A percentile compares a stretch with the other conserved stretches of the same genome.
Conservation (phyloP, 2,329 filamentous ascomycete species). For the Fulvia fulva region DNA sequence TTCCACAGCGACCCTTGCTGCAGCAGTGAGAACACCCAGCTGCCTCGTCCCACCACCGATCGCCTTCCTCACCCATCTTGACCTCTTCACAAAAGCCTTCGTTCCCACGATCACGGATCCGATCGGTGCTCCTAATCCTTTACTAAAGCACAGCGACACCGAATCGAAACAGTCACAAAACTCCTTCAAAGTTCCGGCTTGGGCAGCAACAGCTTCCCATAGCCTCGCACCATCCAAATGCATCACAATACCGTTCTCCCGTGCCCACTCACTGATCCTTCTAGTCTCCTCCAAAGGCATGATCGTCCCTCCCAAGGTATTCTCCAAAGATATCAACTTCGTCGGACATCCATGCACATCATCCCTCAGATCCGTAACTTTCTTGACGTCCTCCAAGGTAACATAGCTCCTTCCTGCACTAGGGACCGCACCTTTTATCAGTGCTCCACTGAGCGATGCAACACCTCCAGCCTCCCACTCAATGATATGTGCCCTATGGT, state of each 20-base stretch:
- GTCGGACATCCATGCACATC: conserved; percentile 79
- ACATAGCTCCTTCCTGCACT: conserved; percentile 64
- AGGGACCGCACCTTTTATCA: conserved; percentile 63
- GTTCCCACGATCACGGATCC: conserved; percentile 68
- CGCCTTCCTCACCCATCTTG: conserved; percentile 73
- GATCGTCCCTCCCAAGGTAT: conserved; percentile 75
- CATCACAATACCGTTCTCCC: conserved; percentile 59
- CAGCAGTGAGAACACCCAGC: conserved; percentile 69
- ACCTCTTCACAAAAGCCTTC: conserved; percentile 58
- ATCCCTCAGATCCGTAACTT: conserved; percentile 60
- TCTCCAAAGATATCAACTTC: conserved; percentile 76
- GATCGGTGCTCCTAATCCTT: conserved; percentile 76
- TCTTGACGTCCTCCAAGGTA: conserved; percentile 70
- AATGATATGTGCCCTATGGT: conserved; percentile 73
- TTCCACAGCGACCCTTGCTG: conserved; percentile 72
- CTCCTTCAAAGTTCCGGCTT: conserved; percentile 62
- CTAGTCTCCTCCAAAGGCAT: conserved; percentile 70
- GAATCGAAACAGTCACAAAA: conserved; percentile 69
- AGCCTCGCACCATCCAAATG: conserved; percentile 77
- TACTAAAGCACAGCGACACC: conserved; percentile 74
- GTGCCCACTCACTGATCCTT: conserved; percentile 66
- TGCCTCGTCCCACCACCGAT: conserved; percentile 77
- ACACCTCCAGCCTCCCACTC: conserved; percentile 67
- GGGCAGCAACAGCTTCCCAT: conserved; percentile 75
- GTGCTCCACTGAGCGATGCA: conserved; percentile 66